Evolutionary conservation across 148 eudicot species (phyloP).

Genomic region (Arbutus unedo): DNA sequence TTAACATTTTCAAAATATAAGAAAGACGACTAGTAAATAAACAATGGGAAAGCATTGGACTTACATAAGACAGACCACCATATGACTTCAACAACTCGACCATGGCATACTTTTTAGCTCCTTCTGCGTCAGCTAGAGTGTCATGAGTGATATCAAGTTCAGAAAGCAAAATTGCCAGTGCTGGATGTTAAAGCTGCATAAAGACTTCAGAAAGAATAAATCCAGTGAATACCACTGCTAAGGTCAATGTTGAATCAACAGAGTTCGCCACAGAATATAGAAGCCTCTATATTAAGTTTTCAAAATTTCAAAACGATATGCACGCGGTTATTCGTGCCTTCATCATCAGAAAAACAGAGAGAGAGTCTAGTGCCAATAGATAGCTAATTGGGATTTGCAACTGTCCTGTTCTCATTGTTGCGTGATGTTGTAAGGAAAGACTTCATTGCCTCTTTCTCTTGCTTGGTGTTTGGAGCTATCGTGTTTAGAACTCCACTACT

Average conservation of each 20-base stretch:
- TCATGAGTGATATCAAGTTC: constrained; percentile 25
- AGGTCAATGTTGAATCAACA: not conserved
- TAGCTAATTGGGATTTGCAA: not conserved
- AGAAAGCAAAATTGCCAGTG: constrained; percentile 6
- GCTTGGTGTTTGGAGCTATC: too few species aligned
- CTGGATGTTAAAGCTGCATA: not conserved
- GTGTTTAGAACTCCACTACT: not conserved
- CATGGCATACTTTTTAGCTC: constrained; percentile 76
- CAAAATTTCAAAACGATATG: not conserved
- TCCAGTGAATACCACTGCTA: not conserved
- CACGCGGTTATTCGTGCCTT: not conserved
- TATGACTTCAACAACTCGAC: constrained; percentile 72
- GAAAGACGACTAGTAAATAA: not conserved
- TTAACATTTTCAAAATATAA: not conserved
- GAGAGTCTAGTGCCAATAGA: not conserved
- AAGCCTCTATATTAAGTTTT: not conserved
- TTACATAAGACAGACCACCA: constrained; percentile 90
- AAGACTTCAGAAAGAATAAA: constrained; percentile 5
- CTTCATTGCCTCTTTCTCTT: not conserved
- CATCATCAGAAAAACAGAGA: not conserved
- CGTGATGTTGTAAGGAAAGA: not conserved
- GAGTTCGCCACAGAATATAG: not conserved
- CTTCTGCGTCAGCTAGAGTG: constrained; percentile 99
- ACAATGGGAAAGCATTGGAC: constrained; percentile 28
- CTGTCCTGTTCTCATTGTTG: not conserved